phyloP scores from a whole-genome alignment of 2,329 filamentous ascomycete species.

The Cytospora piceicola region DNA sequence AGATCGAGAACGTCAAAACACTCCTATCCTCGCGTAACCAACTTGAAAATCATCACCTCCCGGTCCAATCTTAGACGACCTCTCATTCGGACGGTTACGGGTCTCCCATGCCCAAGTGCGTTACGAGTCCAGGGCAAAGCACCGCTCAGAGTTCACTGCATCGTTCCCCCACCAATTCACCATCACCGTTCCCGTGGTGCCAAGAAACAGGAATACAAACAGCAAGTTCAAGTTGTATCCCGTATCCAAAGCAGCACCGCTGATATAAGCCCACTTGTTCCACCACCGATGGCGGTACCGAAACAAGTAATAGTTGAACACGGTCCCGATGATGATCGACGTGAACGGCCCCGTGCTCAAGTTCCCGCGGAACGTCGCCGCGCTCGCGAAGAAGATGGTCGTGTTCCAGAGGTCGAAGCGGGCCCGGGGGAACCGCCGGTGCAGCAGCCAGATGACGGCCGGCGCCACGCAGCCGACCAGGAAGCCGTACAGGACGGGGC shows the following conservation, averaged over 20 bases:
- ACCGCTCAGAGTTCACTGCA: conserved; percentile 28
- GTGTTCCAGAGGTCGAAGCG: conserved; percentile 34
- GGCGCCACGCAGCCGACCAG: conserved; percentile 28
- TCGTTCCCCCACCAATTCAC: conserved; percentile 34
- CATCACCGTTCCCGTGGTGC: conserved; percentile 31
- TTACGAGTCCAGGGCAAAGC: conserved; percentile 26
- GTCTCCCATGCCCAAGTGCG: background rate
- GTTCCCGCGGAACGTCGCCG: conserved; percentile 31
- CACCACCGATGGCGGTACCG: conserved; percentile 31
- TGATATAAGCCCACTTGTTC: conserved; percentile 33
- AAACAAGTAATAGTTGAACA: conserved; percentile 32
- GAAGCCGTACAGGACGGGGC: conserved; percentile 32
- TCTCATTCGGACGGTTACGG: too few relatives aligned
- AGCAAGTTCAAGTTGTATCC: conserved; percentile 33
- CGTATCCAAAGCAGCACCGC: conserved; percentile 32
- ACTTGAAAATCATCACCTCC: too few relatives aligned
- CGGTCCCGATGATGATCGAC: conserved; percentile 29
- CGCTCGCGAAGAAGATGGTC: conserved; percentile 33
- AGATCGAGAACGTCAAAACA: too few relatives aligned
- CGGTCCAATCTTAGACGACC: too few relatives aligned
- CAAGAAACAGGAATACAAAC: conserved; percentile 32
- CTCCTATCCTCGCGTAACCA: too few relatives aligned
- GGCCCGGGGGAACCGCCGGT: conserved; percentile 28
- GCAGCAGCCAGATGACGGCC: conserved; percentile 30
- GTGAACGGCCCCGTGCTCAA: conserved; percentile 33